These are phyloP conservation scores for Dactylellina parvicollis DNA, from an alignment of 2,329 filamentous ascomycete genomes.

Conservation along the genomic window DNA sequence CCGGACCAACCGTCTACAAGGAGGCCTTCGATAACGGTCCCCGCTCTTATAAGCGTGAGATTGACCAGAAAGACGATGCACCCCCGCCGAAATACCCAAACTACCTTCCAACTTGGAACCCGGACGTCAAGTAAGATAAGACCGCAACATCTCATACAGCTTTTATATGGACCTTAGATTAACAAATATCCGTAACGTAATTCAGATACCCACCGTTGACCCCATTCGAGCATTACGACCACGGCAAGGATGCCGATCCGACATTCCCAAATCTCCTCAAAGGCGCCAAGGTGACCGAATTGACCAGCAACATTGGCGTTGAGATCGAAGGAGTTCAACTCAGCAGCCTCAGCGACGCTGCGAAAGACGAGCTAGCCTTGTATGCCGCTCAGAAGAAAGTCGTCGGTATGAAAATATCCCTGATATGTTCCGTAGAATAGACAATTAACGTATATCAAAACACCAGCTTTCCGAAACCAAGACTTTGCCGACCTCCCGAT, in stretches of 20 bases:
- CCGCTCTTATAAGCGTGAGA: conserved; percentile 38
- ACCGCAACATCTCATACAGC: conserved; percentile 2
- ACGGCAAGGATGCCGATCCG: conserved; percentile 78
- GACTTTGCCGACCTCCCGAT: conserved; percentile 78
- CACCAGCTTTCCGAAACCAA: conserved; percentile 74
- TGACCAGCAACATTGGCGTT: conserved; percentile 78
- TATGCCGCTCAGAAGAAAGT: conserved; percentile 81
- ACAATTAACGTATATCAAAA: conserved; percentile 47
- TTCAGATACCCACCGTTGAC: conserved; percentile 72
- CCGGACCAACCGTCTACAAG: conserved; percentile 50
- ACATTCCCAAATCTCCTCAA: conserved; percentile 75
- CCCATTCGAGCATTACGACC: conserved; percentile 77
- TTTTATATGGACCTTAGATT: no score
- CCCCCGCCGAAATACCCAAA: conserved; percentile 72
- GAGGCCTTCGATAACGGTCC: conserved; percentile 50
- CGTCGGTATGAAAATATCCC: conserved; percentile 62
- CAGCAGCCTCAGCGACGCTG: conserved; percentile 72
- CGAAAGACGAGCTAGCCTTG: conserved; percentile 79
- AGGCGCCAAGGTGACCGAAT: conserved; percentile 65
- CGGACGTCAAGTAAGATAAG: conserved; percentile 67
- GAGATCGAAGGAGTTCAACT: conserved; percentile 78
- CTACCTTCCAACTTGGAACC: conserved; percentile 77
- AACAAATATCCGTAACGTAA: no score
- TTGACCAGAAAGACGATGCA: conserved; percentile 31
- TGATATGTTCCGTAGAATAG: conserved; percentile 59